phyloP scores from a whole-genome alignment of 2,329 filamentous ascomycete species.

The Hymenoscyphus repandus region DNA sequence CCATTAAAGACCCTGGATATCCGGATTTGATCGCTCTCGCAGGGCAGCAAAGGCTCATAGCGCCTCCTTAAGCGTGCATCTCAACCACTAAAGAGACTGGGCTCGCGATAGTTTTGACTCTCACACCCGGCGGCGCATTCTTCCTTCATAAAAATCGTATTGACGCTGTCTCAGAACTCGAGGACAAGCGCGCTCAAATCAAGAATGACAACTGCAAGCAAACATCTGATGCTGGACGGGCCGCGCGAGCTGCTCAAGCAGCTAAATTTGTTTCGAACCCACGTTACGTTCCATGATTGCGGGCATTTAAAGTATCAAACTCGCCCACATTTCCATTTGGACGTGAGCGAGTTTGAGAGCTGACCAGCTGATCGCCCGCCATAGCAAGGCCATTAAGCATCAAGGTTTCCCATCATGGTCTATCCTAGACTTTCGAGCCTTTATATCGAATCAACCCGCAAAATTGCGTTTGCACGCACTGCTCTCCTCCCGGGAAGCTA shows the following conservation, averaged over 20 bases:
- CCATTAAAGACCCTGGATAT: background rate
- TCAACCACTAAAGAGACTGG: slow-evolving; percentile 7
- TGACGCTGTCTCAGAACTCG: too few relatives aligned
- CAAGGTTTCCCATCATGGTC: slow-evolving; percentile 10
- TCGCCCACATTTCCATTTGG: too few relatives aligned
- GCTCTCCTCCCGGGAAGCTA: slow-evolving; percentile 20
- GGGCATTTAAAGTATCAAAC: too few relatives aligned
- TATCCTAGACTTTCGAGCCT: slow-evolving; percentile 13
- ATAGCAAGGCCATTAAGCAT: background rate
- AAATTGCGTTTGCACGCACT: slow-evolving; percentile 19
- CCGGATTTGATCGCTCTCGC: too few relatives aligned
- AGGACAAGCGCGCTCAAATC: too few relatives aligned
- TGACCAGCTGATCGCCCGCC: background rate
- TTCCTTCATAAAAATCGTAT: too few relatives aligned
- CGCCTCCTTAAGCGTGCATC: slow-evolving; percentile 5
- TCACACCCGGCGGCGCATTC: too few relatives aligned
- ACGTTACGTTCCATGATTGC: too few relatives aligned
- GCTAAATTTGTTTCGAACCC: background rate
- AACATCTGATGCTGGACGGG: background rate
- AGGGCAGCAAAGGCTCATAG: background rate
- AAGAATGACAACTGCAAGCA: too few relatives aligned
- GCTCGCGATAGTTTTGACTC: too few relatives aligned
- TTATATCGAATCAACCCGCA: slow-evolving; percentile 3
- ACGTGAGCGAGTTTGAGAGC: background rate
- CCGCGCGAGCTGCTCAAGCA: background rate